Evolutionary conservation across 129 eudicot species (phyloP).

Genomic region (Centaurea solstitialis): DNA sequence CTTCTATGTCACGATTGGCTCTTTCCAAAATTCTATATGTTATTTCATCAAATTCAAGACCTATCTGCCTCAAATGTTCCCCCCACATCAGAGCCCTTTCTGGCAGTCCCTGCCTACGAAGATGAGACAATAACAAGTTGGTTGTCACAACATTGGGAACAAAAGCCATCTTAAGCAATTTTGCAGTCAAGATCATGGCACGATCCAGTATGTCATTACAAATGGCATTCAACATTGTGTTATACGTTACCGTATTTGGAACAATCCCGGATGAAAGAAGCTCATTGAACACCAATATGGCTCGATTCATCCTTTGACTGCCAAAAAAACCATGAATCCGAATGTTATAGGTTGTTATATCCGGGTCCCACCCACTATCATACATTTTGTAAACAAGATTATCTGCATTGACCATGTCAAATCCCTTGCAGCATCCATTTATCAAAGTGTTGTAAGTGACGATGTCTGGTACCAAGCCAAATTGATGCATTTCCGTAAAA

Average conservation of each 20-base stretch:
- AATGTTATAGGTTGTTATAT: constrained; percentile 80
- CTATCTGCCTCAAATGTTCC: constrained; percentile 62
- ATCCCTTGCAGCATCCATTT: constrained; percentile 72
- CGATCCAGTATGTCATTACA: constrained; percentile 70
- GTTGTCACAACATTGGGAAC: constrained; percentile 83
- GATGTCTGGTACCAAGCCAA: constrained; percentile 66
- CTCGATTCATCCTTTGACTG: constrained; percentile 56
- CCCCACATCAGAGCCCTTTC: constrained; percentile 87
- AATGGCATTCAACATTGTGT: constrained; percentile 79
- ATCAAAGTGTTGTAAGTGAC: constrained; percentile 88
- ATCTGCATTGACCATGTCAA: constrained; percentile 74
- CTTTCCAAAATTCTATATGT: constrained; percentile 70
- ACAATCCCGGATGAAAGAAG: constrained; percentile 74
- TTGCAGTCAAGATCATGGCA: constrained; percentile 84
- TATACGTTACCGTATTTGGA: constrained; percentile 82
- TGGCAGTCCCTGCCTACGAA: constrained; percentile 79
- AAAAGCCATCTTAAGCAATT: constrained; percentile 86
- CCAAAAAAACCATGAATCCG: constrained; percentile 71
- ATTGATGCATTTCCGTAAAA: constrained; percentile 54
- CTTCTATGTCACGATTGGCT: constrained; percentile 54
- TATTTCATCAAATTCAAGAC: constrained; percentile 74
- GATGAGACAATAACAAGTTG: constrained; percentile 73
- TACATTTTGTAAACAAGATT: constrained; percentile 53
- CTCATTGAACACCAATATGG: constrained; percentile 68
- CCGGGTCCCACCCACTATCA: constrained; percentile 71